These are phyloP conservation scores for Penicillium nordicum DNA, from an alignment of 2,329 filamentous ascomycete genomes.

Conservation along the genomic window DNA sequence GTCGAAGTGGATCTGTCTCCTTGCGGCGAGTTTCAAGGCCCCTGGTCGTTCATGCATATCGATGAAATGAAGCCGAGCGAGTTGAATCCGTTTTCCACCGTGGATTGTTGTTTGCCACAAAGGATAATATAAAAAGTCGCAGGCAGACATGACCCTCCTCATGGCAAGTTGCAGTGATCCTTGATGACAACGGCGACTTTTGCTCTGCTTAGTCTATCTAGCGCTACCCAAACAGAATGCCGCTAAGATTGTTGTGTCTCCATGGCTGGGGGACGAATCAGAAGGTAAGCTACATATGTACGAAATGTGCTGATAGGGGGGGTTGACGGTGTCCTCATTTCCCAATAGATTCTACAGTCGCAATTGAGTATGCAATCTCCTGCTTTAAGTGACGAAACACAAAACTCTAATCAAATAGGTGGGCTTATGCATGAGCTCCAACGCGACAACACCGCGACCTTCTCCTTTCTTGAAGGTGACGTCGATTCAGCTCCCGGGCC, in stretches of 20 bases:
- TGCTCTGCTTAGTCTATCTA: not conserved
- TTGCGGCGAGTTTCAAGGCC: constrained; percentile 1
- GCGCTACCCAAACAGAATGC: constrained; percentile 17
- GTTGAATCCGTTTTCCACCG: not conserved
- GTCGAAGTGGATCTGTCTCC: not conserved
- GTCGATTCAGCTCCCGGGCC: constrained; percentile 28
- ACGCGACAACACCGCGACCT: constrained; percentile 29
- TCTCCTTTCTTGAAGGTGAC: constrained; percentile 31
- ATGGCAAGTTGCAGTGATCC: not conserved
- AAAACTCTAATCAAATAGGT: constrained; percentile 14
- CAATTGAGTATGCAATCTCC: constrained; percentile 24
- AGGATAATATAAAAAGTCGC: constrained; percentile 2
- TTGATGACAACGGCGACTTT: constrained; percentile 6
- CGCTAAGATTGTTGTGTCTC: constrained; percentile 32
- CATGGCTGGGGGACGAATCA: constrained; percentile 36
- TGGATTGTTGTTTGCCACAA: not conserved
- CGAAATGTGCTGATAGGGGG: not conserved
- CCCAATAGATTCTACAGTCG: constrained; percentile 27
- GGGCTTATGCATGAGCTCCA: constrained; percentile 27
- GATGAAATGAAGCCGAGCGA: not conserved
- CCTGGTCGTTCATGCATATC: not conserved
- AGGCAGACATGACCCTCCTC: not conserved
- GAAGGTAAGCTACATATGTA: constrained; percentile 15
- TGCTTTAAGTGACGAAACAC: not conserved
- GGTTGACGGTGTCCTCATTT: not conserved